Evolutionary conservation across 352 stramenopile genomes (phyloP).

Genomic region (Phytophthora macrochlamydospora): DNA sequence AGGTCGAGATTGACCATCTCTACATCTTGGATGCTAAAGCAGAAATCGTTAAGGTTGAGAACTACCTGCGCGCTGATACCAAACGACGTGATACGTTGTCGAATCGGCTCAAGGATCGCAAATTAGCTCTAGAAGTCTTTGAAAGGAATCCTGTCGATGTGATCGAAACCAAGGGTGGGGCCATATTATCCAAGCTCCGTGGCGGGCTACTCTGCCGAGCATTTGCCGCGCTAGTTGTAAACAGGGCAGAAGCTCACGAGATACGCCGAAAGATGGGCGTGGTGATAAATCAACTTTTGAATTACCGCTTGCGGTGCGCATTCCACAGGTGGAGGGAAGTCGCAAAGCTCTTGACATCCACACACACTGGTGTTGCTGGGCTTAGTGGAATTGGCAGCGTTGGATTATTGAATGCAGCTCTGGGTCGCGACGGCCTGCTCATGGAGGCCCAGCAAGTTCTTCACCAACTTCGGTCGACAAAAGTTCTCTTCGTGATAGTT

Average conservation of each 20-base stretch:
- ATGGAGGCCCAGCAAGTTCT: constrained; percentile 52
- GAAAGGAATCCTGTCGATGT: constrained; percentile 41
- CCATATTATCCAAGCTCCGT: constrained; percentile 39
- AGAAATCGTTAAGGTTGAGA: constrained; percentile 73
- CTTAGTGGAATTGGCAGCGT: constrained; percentile 53
- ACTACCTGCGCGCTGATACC: constrained; percentile 67
- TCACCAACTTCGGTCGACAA: constrained; percentile 46
- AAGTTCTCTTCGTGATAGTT: constrained; percentile 36
- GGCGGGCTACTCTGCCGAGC: no score
- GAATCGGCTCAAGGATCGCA: constrained; percentile 44
- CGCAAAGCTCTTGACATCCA: neutral
- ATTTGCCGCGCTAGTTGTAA: no score
- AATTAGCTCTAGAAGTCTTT: constrained; percentile 50
- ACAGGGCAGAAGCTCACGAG: no score
- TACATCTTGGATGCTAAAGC: constrained; percentile 84
- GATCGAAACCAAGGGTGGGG: constrained; percentile 12
- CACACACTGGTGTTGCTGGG: constrained; percentile 12
- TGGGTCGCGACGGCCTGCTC: constrained; percentile 55
- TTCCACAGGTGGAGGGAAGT: no score
- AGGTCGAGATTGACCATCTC: constrained; percentile 86
- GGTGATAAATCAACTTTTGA: no score
- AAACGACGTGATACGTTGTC: constrained; percentile 40
- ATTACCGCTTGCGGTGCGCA: no score
- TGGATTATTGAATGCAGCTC: constrained; percentile 48
- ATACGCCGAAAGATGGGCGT: no score